A percentile compares a stretch with the other conserved stretches of the same genome.
These are phyloP conservation scores for Scheffersomyces parashehatae DNA, from an alignment of 1,139 yeast genomes.

Conservation along the genomic window DNA sequence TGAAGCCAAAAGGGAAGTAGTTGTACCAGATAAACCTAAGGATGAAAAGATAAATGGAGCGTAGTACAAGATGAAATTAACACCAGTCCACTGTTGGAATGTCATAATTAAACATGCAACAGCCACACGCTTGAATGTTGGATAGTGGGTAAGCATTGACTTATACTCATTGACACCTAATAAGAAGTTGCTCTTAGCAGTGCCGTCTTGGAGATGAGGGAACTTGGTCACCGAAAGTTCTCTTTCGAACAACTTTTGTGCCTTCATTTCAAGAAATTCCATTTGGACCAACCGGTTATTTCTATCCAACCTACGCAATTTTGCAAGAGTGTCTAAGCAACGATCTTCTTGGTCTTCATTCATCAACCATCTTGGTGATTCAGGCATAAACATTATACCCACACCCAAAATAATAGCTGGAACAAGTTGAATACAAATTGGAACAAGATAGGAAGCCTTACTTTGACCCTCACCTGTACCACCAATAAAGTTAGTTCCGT, in stretches of 20 bases:
- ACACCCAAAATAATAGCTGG: conserved; percentile 56
- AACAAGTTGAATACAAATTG: conserved; percentile 61
- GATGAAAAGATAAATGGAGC: conserved; percentile 57
- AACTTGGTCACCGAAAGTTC: conserved; percentile 26
- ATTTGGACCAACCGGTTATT: conserved; percentile 54
- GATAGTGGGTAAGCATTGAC: conserved; percentile 54
- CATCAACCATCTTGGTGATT: conserved; percentile 76
- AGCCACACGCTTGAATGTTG: conserved; percentile 48
- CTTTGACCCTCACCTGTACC: conserved; percentile 37
- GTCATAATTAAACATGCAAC: conserved; percentile 58
- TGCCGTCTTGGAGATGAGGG: conserved; percentile 36
- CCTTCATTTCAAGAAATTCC: conserved; percentile 62
- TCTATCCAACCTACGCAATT: conserved; percentile 52
- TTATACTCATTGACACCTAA: conserved; percentile 36
- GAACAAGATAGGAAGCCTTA: conserved; percentile 52
- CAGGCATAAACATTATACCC: conserved; percentile 58
- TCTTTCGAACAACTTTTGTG: conserved; percentile 41
- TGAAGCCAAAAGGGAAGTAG: conserved; percentile 34
- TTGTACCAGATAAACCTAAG: conserved; percentile 49
- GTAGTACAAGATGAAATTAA: conserved; percentile 68
- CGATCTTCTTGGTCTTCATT: conserved; percentile 66
- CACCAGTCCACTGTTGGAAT: conserved; percentile 67
- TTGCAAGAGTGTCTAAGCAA: conserved; percentile 53
- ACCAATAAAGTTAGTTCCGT: conserved; percentile 53
- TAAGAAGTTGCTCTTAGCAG: conserved; percentile 11